Evolutionary conservation across 371 early-diverging fungal species (phyloP), one percentile per base, ranked within the genome.

Genomic region (Actinomucor elegans): DNA sequence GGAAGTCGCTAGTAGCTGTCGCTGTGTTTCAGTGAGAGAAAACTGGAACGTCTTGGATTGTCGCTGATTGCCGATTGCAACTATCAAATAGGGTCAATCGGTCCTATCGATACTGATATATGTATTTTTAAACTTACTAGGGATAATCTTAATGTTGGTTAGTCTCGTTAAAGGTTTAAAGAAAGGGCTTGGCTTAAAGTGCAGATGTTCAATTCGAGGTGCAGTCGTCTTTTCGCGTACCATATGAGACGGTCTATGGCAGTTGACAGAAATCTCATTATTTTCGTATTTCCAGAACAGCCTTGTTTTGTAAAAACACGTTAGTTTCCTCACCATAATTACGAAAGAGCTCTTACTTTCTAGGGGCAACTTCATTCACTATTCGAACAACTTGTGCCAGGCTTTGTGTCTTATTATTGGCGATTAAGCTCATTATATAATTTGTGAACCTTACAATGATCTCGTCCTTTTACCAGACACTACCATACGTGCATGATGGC

Each of bases 151-250:
- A 15, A 68, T 54, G 15, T 43, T 43, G 2, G 63, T 61, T 8
- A 77, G 20, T 34, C 57, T 51, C 7, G 51, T 48, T 0, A 69
- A 2, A 17, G 59, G 66, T 29, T 57, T 59, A 44, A 69, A 64
- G 32, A 77, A 77, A 5, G 75, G 71, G 29, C 63, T 72, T 1
- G 57, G 48, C 24, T 70, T 69, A 49, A 72, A 72, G 8, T 49
- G 26, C 5, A 60, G 18, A 3, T 43, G 26, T 8, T 49, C 36
- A 15, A 54, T 41, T 3, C 20, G 20, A 10, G 11, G 11, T 31
- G 42, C n/a, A 36, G 18, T 17, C 9, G 18, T 36, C 35, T 24
- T 27, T 38, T 44, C 21, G 15, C 31, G 40, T 15, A 21, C 31
- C n/a, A 27, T 29, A 11, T 23, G 33, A 35, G 18, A n/a, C n/a